Evolutionary conservation across 2,329 filamentous ascomycete genomes (phyloP), one percentile per base, ranked within the genome.

Genomic region (Cryphonectria radicalis): DNA sequence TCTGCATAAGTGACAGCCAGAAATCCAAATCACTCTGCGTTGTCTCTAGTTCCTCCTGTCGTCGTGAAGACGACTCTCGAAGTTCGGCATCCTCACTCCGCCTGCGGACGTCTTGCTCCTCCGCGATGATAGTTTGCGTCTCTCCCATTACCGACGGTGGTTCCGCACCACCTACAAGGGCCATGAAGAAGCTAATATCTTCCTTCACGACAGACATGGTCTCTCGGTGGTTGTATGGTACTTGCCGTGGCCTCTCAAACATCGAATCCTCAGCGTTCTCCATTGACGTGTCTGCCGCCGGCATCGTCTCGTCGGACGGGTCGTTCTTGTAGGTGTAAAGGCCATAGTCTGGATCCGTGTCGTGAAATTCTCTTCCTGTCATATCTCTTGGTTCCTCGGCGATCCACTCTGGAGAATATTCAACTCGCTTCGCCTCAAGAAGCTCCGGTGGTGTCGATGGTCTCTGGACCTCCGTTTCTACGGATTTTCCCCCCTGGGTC

Each of bases 11-110:
- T 11, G 70, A 63, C 46, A 64, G 25, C 40, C 63, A 67, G 28
- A 73, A 73, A n/a, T 68, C 66, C 19, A 68, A n/a, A 13, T 71
- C 69, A 40, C 37, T 62, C 17, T 78, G 76, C 14, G 75, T 74
- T 53, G 74, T 74, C 35, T 78, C 72, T 6, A 73, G 66, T 63
- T 75, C 76, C 17, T 68, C 62, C 8, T 19, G 60, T 17, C 68
- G 62, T 25, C 68, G 66, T n/a, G 7, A 6, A 19, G 57, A 37
- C 10, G 50, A 65, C 17, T 68, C 62, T 3, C 35, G 50, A 17
- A 50, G 65, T n/a, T 40, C 40, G 3, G 17, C n/a, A 5, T 68
- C 71, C 19, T 13, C 25, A 7, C 53, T 59, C 3, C 43, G 65
- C 32, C 66, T 63, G 2, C 35, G 60, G 5, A 35, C 25, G 35